Base-by-base conservation (phyloP, 2,329 filamentous ascomycete species). In the Torrubiella hemipterigena region DNA sequence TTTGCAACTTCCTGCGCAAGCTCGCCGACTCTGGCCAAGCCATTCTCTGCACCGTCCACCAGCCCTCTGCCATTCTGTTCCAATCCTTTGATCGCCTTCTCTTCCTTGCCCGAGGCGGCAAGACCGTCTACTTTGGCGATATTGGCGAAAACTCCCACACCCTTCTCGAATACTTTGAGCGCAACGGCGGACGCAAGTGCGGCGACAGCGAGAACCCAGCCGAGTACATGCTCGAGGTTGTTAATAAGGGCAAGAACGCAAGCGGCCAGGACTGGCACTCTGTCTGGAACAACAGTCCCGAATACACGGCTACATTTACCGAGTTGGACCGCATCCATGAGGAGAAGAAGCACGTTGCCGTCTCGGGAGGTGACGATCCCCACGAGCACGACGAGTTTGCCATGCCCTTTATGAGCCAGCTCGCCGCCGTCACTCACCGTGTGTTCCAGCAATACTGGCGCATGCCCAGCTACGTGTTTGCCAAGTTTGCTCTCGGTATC, bases 371-470 rank as follows among this genome's bases (percentile, higher is more conserved):
- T 1, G 42, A 49, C 2, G 45, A 48, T 3, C 18, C 35, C 0
- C 35, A 38, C 2, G 38, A 45, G 52, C 40, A 69, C 41, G 61
- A 69, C 7, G 82, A 91, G 52, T 93, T 93, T 38, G 85, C 86
- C 5, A 80, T 82, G 43, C 77, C 84, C 0, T 81, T 93, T 46
- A 37, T 36, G 1, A 45, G 59, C 1, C 86, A 94, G 48, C 54
- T 89, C 1, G 55, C 52, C 26, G 64, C 75, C 36, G 81, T 84
- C 25, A 73, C 72, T 2, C 43, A 64, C 7, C 75, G 83, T 35
- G 73, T 86, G 6, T 86, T 86, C 55, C 70, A 83, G 46, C 83
- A 91, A 48, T 87, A 87, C 63, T 89, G 83, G 81, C 71, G 83
- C 27, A 83, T 75, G 34, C 83, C 83, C 0, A 64, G 65, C 9